Percentiles rank a stretch among this genome's conserved stretches.
These are phyloP conservation scores for Phytopythium kandeliae DNA, from an alignment of 352 stramenopile genomes.

Conservation along the genomic window DNA sequence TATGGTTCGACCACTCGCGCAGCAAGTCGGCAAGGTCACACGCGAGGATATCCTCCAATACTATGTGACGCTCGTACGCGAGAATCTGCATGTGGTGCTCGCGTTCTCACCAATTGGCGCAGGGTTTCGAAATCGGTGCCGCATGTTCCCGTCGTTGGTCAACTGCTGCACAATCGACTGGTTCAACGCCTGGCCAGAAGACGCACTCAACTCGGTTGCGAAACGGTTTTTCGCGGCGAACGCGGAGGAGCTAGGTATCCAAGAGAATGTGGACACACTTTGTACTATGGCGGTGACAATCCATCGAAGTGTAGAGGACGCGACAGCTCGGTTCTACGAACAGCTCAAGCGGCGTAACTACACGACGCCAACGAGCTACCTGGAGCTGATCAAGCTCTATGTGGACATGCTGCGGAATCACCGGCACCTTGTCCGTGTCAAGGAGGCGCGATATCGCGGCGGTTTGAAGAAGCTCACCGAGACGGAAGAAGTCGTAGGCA, in stretches of 20 bases:
- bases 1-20: conserved; percentile 75
- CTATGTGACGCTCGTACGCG: conserved; percentile 89
- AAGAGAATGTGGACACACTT: conserved; percentile 83
- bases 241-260: conserved; percentile 84
- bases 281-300: conserved; percentile 93
- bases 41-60: conserved; percentile 82
- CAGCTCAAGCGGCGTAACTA: conserved; percentile 91
- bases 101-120: conserved; percentile 90
- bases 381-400: conserved; percentile 94
- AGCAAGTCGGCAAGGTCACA: conserved; percentile 73
- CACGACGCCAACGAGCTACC: conserved; percentile 94
- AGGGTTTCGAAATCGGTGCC: conserved; percentile 90
- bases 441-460: conserved; percentile 76
- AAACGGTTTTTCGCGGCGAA: conserved; percentile 84
- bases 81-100: conserved; percentile 94
- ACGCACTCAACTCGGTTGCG: conserved; percentile 90
- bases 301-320: conserved; percentile 88
- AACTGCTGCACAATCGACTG: conserved; percentile 96
- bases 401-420: conserved; percentile 88
- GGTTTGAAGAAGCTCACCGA: conserved; percentile 92
- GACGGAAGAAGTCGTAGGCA: conserved; percentile 90
- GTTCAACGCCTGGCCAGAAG: conserved; percentile 95
- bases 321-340: conserved; percentile 69
- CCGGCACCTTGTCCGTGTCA: conserved; percentile 74
- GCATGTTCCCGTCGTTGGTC: conserved; percentile 93